Conservation (phyloP, 805 yeast species). For the Candida xyloterini region DNA sequence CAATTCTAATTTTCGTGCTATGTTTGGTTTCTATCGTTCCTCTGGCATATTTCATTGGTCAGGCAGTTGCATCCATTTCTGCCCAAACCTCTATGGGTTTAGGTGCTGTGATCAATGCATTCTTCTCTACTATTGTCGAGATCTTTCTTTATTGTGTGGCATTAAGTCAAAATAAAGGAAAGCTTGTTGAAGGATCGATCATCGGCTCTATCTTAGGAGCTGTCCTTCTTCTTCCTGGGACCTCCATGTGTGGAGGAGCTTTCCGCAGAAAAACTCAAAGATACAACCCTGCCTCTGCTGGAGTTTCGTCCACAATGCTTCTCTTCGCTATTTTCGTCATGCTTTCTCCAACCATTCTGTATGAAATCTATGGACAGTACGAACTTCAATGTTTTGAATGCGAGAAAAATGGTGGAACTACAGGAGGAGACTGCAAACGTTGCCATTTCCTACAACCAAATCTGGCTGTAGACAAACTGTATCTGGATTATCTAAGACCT, state of each 20-base stretch:
- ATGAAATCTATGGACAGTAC: slow-evolving; percentile 86
- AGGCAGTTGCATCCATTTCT: slow-evolving; percentile 98
- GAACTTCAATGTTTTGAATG: slow-evolving; percentile 70
- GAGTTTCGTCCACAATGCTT: slow-evolving; percentile 94
- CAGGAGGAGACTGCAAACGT: slow-evolving; percentile 49
- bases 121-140: slow-evolving; percentile 94
- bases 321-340: slow-evolving; percentile 86
- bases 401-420: slow-evolving; percentile 15
- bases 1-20: slow-evolving; percentile 64
- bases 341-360: slow-evolving; percentile 88
- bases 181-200: slow-evolving; percentile 91
- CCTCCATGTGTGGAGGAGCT: slow-evolving; percentile 98
- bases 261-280: slow-evolving; percentile 87
- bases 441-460: slow-evolving; percentile 82
- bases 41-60: slow-evolving; percentile 94
- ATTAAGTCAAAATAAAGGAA: slow-evolving; percentile 76
- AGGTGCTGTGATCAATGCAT: slow-evolving; percentile 97
- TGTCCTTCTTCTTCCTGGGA: slow-evolving; percentile 84
- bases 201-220: slow-evolving; percentile 94
- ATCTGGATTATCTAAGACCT: slow-evolving; percentile 69
- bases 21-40: slow-evolving; percentile 88
- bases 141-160: slow-evolving; percentile 92
- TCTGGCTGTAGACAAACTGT: slow-evolving; percentile 64
- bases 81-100: slow-evolving; percentile 99
- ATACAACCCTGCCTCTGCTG: slow-evolving; percentile 94